Conservation (phyloP, 176 grass and related monocot genomes). For the Triticum timopheevii region DNA sequence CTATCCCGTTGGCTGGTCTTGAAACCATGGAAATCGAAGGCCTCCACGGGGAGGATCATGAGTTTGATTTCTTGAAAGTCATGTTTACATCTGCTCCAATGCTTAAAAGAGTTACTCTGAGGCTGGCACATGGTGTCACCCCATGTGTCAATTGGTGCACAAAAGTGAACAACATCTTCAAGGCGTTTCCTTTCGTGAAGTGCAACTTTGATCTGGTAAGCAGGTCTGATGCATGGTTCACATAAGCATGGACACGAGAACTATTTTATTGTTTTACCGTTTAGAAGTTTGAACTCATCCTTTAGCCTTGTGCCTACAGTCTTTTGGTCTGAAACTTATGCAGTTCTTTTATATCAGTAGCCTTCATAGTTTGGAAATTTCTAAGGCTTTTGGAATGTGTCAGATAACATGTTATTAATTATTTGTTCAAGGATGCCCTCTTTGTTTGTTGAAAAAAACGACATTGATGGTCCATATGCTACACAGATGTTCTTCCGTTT, state of each 20-base stretch:
- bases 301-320: background rate
- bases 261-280: background rate
- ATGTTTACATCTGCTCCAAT: background rate
- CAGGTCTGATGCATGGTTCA: background rate
- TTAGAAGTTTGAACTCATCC: background rate
- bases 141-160: background rate
- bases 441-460: background rate
- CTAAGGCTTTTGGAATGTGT: background rate
- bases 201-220: background rate
- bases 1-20: background rate
- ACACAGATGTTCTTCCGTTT: background rate
- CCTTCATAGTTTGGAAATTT: background rate
- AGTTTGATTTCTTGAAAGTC: background rate
- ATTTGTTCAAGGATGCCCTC: background rate
- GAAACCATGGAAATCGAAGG: background rate
- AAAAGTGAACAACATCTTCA: background rate
- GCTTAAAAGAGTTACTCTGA: too few relatives aligned
- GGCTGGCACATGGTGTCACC: background rate
- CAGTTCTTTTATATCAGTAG: background rate
- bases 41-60: background rate
- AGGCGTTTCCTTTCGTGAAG: background rate
- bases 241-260: background rate
- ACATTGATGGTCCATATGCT: background rate
- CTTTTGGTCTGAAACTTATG: background rate
- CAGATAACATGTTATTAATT: background rate